Evolutionary conservation across 352 stramenopile species (phyloP).

Genomic region (Globisporangium parvum): DNA sequence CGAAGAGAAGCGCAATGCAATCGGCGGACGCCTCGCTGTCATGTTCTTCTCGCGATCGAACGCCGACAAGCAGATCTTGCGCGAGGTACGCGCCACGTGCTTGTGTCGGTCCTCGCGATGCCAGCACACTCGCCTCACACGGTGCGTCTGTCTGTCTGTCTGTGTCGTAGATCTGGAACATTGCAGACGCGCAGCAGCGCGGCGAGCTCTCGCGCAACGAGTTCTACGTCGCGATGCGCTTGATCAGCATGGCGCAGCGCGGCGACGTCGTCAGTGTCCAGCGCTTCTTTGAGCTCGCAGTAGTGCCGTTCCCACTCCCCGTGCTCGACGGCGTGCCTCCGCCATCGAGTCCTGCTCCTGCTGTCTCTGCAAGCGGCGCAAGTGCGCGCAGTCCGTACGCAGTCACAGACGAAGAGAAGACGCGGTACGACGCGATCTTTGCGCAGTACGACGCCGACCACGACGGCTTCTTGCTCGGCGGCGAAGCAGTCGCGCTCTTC

Average conservation of each 20-base stretch:
- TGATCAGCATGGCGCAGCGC: constrained; percentile 80
- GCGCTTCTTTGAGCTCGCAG: constrained; percentile 63
- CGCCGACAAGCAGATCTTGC: constrained; percentile 75
- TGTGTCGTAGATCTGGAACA: constrained; percentile 61
- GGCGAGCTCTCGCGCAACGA: constrained; percentile 74
- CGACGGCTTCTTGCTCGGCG: constrained; percentile 89
- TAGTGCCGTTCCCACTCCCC: constrained; percentile 48
- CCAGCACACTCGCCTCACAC: not conserved
- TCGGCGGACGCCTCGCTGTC: constrained; percentile 87
- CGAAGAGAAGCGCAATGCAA: constrained; percentile 67
- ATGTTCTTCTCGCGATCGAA: constrained; percentile 91
- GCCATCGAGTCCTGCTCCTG: constrained; percentile 9
- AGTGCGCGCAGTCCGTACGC: constrained; percentile 37
- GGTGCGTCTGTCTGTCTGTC: not conserved
- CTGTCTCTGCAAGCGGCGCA: not conserved
- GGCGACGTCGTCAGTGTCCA: constrained; percentile 59
- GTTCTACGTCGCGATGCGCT: constrained; percentile 83
- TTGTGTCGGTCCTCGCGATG: not conserved
- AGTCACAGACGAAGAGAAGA: constrained; percentile 86
- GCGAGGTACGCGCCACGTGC: constrained; percentile 37
- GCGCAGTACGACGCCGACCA: constrained; percentile 86
- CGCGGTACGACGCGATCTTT: constrained; percentile 90
- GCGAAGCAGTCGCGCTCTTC: constrained; percentile 90
- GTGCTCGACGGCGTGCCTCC: constrained; percentile 58
- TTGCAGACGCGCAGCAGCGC: constrained; percentile 62